Evolutionary conservation across 371 early-diverging fungal species (phyloP).

Genomic region (Rhizopus stolonifer): DNA sequence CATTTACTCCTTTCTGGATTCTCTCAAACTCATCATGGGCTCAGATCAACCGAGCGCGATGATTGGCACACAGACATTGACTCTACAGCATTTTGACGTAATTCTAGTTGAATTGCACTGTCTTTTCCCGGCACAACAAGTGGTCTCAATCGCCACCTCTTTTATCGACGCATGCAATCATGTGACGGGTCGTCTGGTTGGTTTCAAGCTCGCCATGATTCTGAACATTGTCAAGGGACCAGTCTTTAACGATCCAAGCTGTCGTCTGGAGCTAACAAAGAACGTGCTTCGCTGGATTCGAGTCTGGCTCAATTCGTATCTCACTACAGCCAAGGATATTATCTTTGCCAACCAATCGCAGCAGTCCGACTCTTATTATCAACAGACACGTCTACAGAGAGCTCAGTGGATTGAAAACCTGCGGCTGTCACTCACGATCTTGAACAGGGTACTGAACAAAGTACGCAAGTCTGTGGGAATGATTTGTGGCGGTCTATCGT

Average conservation of each 20-base stretch:
- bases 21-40: conserved; percentile 55
- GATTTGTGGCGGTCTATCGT: conserved; percentile 21
- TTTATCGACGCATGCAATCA: conserved; percentile 56
- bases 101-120: conserved; percentile 54
- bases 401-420: conserved; percentile 58
- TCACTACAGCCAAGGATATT: conserved; percentile 42
- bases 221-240: conserved; percentile 58
- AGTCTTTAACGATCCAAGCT: conserved; percentile 53
- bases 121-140: conserved; percentile 47
- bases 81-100: conserved; percentile 64
- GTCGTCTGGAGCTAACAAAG: conserved; percentile 50
- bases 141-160: conserved; percentile 47
- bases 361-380: conserved; percentile 25
- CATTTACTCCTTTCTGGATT: conserved; percentile 32
- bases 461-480: conserved; percentile 46
- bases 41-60: conserved; percentile 53
- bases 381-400: conserved; percentile 35
- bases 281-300: conserved; percentile 60
- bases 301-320: conserved; percentile 57
- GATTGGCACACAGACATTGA: conserved; percentile 68
- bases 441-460: conserved; percentile 55
- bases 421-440: conserved; percentile 51
- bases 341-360: conserved; percentile 42
- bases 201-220: conserved; percentile 60
- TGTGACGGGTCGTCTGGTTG: conserved; percentile 57